A percentile compares a stretch with the other conserved stretches of the same genome.
phyloP scores from a whole-genome alignment of 352 stramenopile species.

The Globisporangium megalacanthum region DNA sequence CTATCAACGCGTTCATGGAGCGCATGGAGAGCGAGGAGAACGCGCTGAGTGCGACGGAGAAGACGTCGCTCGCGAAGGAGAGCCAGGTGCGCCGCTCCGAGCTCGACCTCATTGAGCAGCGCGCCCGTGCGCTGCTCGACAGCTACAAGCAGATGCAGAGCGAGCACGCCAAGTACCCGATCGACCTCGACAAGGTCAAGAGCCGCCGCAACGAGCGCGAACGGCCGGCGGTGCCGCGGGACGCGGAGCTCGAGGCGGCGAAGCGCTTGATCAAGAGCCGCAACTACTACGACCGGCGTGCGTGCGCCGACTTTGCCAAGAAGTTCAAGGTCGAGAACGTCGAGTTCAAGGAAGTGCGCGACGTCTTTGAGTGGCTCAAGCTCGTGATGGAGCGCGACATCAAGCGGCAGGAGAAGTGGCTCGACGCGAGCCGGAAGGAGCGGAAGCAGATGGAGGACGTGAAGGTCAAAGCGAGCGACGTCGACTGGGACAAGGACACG shows the following conservation, averaged over 20 bases:
- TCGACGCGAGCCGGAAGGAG: conserved; percentile 79
- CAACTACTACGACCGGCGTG: conserved; percentile 87
- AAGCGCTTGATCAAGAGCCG: conserved; percentile 80
- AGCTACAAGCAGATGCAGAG: conserved; percentile 88
- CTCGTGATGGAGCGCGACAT: conserved; percentile 72
- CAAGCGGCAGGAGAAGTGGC: conserved; percentile 83
- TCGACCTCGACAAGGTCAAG: conserved; percentile 79
- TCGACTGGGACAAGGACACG: conserved; percentile 85
- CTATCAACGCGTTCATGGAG: conserved; percentile 87
- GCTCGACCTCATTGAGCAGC: conserved; percentile 79
- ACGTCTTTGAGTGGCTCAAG: conserved; percentile 84
- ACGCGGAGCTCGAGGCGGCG: conserved; percentile 68
- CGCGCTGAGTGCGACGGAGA: conserved; percentile 74
- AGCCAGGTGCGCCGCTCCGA: conserved; percentile 75
- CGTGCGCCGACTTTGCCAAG: conserved; percentile 73
- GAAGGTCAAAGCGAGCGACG: conserved; percentile 80
- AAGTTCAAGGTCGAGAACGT: conserved; percentile 73
- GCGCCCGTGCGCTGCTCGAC: conserved; percentile 71
- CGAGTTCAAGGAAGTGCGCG: conserved; percentile 80
- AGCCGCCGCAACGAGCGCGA: conserved; percentile 72
- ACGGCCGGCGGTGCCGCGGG: conserved; percentile 54
- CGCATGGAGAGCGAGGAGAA: conserved; percentile 87
- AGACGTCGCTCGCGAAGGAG: conserved; percentile 82
- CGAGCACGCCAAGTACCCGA: conserved; percentile 81
- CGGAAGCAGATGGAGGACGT: conserved; percentile 81